Conservation (phyloP, 805 yeast species). For the Scheffersomyces coipomensis region DNA sequence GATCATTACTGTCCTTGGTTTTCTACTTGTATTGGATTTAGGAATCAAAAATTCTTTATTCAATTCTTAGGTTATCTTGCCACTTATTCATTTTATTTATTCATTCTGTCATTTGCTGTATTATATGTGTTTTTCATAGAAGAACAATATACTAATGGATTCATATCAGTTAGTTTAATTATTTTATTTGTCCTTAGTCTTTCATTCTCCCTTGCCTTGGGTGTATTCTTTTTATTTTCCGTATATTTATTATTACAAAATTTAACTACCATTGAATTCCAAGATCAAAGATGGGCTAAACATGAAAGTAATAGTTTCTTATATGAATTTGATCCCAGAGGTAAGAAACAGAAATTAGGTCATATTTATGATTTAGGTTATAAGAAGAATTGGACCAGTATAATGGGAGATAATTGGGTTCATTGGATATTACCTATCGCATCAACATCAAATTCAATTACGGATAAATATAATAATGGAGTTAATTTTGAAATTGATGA, state of each 20-base stretch:
- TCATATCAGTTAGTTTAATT: slow-evolving; percentile 57
- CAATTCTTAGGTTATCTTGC: slow-evolving; percentile 65
- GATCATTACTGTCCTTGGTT: slow-evolving; percentile 88
- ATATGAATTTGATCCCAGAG: slow-evolving; percentile 33
- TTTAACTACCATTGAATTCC: slow-evolving; percentile 79
- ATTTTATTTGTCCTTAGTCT: slow-evolving; percentile 58
- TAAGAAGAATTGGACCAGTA: slow-evolving; percentile 56
- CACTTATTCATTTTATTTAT: slow-evolving; percentile 43
- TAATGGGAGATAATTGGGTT: slow-evolving; percentile 67
- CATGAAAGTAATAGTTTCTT: slow-evolving; percentile 28
- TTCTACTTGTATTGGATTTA: slow-evolving; percentile 80
- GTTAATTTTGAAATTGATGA: slow-evolving; percentile 51
- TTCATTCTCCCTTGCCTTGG: slow-evolving; percentile 48
- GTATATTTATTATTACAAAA: slow-evolving; percentile 60
- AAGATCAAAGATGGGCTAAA: slow-evolving; percentile 50
- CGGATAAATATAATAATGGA: slow-evolving; percentile 38
- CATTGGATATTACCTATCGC: slow-evolving; percentile 72
- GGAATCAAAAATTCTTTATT: slow-evolving; percentile 75
- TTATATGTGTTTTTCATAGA: slow-evolving; percentile 48
- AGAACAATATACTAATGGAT: slow-evolving; percentile 37
- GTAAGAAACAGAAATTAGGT: slow-evolving; percentile 47
- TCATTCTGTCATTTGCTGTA: slow-evolving; percentile 36
- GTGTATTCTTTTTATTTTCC: slow-evolving; percentile 53
- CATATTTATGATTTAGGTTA: slow-evolving; percentile 79
- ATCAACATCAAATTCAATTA: slow-evolving; percentile 17